These are phyloP conservation scores for Selaginella moellendorffii DNA, from an alignment of 75 land plant genomes.

Conservation along the genomic window DNA sequence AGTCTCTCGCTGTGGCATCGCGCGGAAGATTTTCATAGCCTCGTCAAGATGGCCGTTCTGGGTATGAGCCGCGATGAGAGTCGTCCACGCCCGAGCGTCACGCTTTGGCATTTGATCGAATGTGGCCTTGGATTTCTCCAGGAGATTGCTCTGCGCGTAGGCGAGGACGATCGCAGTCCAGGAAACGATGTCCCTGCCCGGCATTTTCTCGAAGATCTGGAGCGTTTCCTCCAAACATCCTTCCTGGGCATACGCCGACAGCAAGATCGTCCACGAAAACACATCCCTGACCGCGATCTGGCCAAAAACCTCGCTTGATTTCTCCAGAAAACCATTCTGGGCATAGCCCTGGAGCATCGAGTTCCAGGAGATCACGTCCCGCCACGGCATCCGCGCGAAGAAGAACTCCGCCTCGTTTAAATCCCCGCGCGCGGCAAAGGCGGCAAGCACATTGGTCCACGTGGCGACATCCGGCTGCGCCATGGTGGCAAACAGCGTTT, in stretches of 20 bases:
- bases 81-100: background rate
- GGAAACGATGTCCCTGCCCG: background rate
- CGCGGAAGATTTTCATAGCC: background rate
- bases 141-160: background rate
- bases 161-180: background rate
- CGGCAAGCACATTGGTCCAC: background rate
- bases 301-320: background rate
- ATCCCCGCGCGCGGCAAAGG: background rate
- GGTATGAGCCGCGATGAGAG: background rate
- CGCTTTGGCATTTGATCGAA: background rate
- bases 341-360: background rate
- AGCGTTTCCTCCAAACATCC: background rate
- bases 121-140: background rate
- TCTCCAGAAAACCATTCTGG: background rate
- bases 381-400: background rate
- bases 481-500: background rate
- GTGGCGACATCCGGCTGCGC: background rate
- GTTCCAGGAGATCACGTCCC: slow-evolving; percentile 1
- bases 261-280: background rate
- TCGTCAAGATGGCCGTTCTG: background rate
- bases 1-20: background rate
- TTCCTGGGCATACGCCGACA: slow-evolving; percentile 1
- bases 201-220: background rate
- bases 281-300: background rate
- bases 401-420: background rate